Base-by-base conservation (phyloP, 768 basidiomycete species). In the Mycena rosella region DNA sequence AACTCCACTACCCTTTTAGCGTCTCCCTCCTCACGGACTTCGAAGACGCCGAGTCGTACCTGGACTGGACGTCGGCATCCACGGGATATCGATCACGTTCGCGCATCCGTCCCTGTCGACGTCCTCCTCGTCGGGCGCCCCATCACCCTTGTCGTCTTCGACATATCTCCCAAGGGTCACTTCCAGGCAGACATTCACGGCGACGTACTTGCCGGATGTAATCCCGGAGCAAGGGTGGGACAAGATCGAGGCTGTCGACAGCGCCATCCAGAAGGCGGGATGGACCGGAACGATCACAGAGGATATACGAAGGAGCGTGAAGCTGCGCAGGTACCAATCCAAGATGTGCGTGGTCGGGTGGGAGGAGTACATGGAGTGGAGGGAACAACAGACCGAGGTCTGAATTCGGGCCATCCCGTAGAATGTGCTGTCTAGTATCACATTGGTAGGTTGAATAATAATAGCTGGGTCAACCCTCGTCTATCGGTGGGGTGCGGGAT, bases 21-120 rank as follows among this genome's bases (percentile, higher is more conserved):
- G 84, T 99, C 65, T 98, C 96, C 49, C 86, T 99, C 73, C 87
- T 99, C 69, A 98, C 96, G 17, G 88, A 98, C 76, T 98, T 98
- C 78, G 95, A 96, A 82, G 86, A 92, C 74, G 94, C 89, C 55
- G 76, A 84, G 30, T 88, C 90, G 36, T 96, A 97, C 75, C 88
- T 98, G 61, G 96, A 96, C 81, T 99, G 97, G 97, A 91, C 89
- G 78, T 97, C 74, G 97, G 96, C 59, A 86, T 87, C 1, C 98
- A 99, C 80, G 98, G 98, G 53, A 96, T 99, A 76, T 86, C 91
- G 75, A 91, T 99, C 63, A 86, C 88, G 13, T 96, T 99, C 79
- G 87, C 91, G 42, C 93, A 96, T 74, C 95, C 95, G 1, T 86
- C 89, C 22, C 77, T 88, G 65, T 84, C 89, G 69, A 79, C 80